phyloP scores from a whole-genome alignment of 352 stramenopile genomes.

The Thraustochytrium striatum region DNA sequence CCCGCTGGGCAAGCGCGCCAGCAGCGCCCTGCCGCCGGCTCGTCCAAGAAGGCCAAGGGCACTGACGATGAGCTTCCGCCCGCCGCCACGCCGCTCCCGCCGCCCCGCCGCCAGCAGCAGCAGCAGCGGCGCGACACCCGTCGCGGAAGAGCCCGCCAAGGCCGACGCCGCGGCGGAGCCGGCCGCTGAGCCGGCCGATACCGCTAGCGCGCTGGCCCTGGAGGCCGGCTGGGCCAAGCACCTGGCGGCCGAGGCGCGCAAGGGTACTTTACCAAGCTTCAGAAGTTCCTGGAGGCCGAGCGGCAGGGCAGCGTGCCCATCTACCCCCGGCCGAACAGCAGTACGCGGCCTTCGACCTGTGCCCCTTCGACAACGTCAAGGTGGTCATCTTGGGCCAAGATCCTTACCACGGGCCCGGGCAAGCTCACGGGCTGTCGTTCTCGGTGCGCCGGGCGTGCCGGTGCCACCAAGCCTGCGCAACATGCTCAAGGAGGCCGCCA shows the following conservation, averaged over 20 bases:
- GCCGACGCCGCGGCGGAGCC: neutral
- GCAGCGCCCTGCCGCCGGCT: too few relatives aligned
- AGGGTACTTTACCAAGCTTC: constrained; percentile 50
- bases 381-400: constrained; percentile 82
- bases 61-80: too few relatives aligned
- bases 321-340: constrained; percentile 48
- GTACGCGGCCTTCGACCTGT: constrained; percentile 49
- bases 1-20: too few relatives aligned
- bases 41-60: too few relatives aligned
- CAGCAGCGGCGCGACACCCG: too few relatives aligned
- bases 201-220: neutral
- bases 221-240: constrained; percentile 43
- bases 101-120: too few relatives aligned
- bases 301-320: constrained; percentile 32
- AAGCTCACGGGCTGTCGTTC: constrained; percentile 79
- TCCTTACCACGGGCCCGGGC: constrained; percentile 74
- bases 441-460: constrained; percentile 80
- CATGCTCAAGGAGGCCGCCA: constrained; percentile 93
- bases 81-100: too few relatives aligned
- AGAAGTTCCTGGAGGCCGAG: constrained; percentile 46
- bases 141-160: too few relatives aligned
- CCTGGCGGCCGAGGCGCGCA: constrained; percentile 38
- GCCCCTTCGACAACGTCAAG: constrained; percentile 62
- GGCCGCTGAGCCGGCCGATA: neutral
- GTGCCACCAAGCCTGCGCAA: constrained; percentile 91